A percentile compares a stretch with the other conserved stretches of the same genome.
These are phyloP conservation scores for Boletus coccyginus DNA, from an alignment of 768 basidiomycete species.

Conservation along the genomic window DNA sequence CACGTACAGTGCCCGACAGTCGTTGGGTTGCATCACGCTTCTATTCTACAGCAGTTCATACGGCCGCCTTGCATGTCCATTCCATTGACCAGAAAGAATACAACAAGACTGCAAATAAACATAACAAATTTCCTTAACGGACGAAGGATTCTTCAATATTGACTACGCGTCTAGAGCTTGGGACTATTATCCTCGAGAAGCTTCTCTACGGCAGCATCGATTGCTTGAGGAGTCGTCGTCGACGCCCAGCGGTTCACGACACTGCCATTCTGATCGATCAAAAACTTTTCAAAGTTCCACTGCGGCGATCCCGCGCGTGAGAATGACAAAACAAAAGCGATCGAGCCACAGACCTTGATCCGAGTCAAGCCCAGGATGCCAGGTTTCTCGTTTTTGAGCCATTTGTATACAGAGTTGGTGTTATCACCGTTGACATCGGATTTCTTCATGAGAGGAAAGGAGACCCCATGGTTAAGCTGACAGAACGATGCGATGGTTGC, in stretches of 20 bases:
- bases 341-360: slow-evolving; percentile 59
- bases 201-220: slow-evolving; percentile 64
- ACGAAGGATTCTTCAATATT: background rate
- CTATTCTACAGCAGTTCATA: background rate
- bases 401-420: slow-evolving; percentile 82
- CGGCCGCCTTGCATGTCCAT: background rate
- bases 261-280: slow-evolving; percentile 73
- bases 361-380: slow-evolving; percentile 67
- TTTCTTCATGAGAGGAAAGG: slow-evolving; percentile 90
- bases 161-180: slow-evolving; percentile 12
- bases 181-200: slow-evolving; percentile 36
- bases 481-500: slow-evolving; percentile 74
- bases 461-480: slow-evolving; percentile 80
- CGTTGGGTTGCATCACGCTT: background rate
- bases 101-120: background rate
- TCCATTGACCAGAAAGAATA: background rate
- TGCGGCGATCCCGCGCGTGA: slow-evolving; percentile 22
- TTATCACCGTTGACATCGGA: slow-evolving; percentile 88
- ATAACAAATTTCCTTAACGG: background rate
- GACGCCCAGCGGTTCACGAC: slow-evolving; percentile 77
- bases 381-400: slow-evolving; percentile 77
- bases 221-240: slow-evolving; percentile 63
- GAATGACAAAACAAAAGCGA: background rate
- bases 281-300: slow-evolving; percentile 95
- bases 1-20: background rate